phyloP scores from a whole-genome alignment of 2,329 filamentous ascomycete species.

The Sodiomyces alkalinus region DNA sequence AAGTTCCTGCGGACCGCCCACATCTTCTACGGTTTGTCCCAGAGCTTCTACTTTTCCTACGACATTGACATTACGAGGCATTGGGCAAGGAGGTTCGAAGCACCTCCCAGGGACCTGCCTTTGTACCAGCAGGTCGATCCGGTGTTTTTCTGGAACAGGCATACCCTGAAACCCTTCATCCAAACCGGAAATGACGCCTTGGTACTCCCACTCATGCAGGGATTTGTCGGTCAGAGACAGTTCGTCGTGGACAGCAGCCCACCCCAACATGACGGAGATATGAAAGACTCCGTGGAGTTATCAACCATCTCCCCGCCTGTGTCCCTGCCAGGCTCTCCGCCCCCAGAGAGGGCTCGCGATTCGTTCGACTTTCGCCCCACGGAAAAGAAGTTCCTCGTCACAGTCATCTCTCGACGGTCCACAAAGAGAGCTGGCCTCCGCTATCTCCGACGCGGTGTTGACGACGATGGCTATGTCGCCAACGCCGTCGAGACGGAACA shows the following conservation, averaged over 20 bases:
- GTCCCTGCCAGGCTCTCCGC: conserved; percentile 12
- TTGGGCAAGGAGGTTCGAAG: conserved; percentile 25
- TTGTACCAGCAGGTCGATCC: conserved; percentile 60
- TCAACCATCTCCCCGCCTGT: conserved; percentile 19
- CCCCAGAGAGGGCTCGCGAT: conserved; percentile 10
- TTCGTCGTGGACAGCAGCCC: conserved; percentile 58
- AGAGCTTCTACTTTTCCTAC: conserved; percentile 91
- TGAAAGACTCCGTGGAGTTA: conserved; percentile 31
- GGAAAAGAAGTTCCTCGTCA: conserved; percentile 58
- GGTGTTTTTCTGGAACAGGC: conserved; percentile 81
- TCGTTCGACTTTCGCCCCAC: conserved; percentile 27
- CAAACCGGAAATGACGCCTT: conserved; percentile 56
- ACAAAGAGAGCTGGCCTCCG: conserved; percentile 74
- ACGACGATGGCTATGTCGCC: conserved; percentile 76
- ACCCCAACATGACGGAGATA: conserved; percentile 32
- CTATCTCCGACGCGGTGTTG: conserved; percentile 79
- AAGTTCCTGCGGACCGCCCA: conserved; percentile 74
- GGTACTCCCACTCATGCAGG: conserved; percentile 75
- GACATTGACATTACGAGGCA: conserved; percentile 79
- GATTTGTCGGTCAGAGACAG: conserved; percentile 75
- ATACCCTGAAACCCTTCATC: conserved; percentile 60
- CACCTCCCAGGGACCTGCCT: conserved; percentile 34
- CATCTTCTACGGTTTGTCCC: conserved; percentile 66
- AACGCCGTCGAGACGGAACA: conserved; percentile 95
- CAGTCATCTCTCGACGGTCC: conserved; percentile 79